Evolutionary conservation across 108 stramenopile species (phyloP).

Genomic region (Nitzschia sp.): DNA sequence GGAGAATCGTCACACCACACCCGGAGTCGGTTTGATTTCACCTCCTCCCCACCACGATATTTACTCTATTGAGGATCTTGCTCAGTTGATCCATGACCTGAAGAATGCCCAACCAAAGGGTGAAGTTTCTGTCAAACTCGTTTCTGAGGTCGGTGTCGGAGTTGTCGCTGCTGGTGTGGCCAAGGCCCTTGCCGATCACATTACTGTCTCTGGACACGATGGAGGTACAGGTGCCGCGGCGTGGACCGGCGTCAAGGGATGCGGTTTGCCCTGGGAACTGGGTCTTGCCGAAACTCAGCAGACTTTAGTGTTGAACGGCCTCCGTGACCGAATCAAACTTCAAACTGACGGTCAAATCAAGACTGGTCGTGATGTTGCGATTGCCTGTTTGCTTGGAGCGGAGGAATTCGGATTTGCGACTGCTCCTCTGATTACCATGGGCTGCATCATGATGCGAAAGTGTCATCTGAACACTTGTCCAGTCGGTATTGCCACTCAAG

Average conservation of each 20-base stretch:
- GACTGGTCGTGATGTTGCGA: constrained; percentile 93
- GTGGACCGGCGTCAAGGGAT: constrained; percentile 93
- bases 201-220: constrained; percentile 91
- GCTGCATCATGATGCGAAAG: constrained; percentile 97
- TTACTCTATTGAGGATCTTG: constrained; percentile 96
- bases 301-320: constrained; percentile 89
- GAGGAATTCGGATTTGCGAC: constrained; percentile 96
- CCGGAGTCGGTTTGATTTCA: constrained; percentile 94
- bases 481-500: constrained; percentile 96
- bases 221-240: constrained; percentile 96
- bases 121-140: constrained; percentile 97
- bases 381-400: constrained; percentile 90
- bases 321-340: constrained; percentile 89
- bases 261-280: constrained; percentile 94
- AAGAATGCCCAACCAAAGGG: constrained; percentile 94
- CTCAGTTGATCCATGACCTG: constrained; percentile 95
- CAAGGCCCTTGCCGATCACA: constrained; percentile 94
- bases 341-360: constrained; percentile 96
- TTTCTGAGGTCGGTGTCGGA: constrained; percentile 98
- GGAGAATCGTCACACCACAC: constrained; percentile 88
- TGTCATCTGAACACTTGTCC: constrained; percentile 98
- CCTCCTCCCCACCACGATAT: constrained; percentile 98
- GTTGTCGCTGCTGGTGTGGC: constrained; percentile 96
- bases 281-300: constrained; percentile 97
- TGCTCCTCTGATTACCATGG: constrained; percentile 92